These are phyloP conservation scores for Sarocladium strictum DNA, from an alignment of 2,329 filamentous ascomycete genomes.

Conservation along the genomic window DNA sequence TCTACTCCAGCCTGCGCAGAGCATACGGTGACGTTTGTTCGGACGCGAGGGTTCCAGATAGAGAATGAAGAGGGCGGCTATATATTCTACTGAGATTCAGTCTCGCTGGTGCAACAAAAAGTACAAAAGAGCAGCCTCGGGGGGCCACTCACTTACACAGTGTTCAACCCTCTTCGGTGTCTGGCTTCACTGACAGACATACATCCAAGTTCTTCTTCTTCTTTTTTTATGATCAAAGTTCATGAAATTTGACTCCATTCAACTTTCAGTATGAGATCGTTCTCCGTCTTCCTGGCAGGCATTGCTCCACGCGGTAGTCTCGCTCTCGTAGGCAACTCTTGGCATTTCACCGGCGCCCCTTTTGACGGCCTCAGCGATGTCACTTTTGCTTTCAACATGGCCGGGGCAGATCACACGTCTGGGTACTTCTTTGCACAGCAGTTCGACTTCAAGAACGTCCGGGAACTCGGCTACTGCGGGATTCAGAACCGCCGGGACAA, in stretches of 20 bases:
- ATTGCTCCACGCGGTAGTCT: background rate
- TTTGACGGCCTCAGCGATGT: slow-evolving; percentile 14
- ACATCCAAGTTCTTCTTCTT: no score
- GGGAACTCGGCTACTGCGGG: slow-evolving; percentile 15
- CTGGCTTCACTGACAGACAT: no score
- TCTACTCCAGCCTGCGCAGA: no score
- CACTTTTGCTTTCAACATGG: slow-evolving; percentile 18
- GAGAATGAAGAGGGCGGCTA: no score
- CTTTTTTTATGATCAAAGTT: no score
- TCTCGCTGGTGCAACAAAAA: no score
- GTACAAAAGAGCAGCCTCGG: no score
- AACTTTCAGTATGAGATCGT: background rate
- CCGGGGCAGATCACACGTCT: slow-evolving; percentile 12
- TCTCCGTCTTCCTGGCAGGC: background rate
- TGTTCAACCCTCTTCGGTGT: no score
- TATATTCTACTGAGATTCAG: no score
- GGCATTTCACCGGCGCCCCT: slow-evolving; percentile 2
- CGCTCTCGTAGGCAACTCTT: background rate
- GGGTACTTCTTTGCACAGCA: slow-evolving; percentile 21
- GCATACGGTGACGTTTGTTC: no score
- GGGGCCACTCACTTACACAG: no score
- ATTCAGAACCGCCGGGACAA: slow-evolving; percentile 15
- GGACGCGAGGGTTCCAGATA: background rate
- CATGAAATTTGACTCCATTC: background rate
- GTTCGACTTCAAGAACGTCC: slow-evolving; percentile 12